A percentile compares a stretch with the other conserved stretches of the same genome.
Evolutionary conservation across 805 yeast genomes (phyloP).

Genomic region (Ogataea neopini): DNA sequence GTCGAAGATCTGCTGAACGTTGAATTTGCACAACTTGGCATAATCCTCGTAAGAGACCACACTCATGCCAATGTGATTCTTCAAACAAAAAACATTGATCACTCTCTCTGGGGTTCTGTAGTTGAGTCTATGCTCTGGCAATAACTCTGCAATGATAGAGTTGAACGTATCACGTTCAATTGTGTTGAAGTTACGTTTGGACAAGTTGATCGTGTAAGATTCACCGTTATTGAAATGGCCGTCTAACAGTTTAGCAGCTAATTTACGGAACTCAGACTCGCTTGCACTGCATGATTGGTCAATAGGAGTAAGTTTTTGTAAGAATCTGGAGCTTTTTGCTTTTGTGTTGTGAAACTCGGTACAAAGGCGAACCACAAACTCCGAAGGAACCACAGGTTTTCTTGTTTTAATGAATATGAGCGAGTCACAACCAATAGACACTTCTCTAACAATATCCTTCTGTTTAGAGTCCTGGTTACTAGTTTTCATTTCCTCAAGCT

Average conservation of each 20-base stretch:
- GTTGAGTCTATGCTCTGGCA: constrained; percentile 72
- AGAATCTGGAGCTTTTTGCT: constrained; percentile 63
- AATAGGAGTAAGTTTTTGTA: constrained; percentile 81
- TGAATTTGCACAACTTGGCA: constrained; percentile 63
- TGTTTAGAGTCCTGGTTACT: constrained; percentile 38
- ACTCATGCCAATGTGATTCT: constrained; percentile 84
- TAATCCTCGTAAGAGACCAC: constrained; percentile 62
- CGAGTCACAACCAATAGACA: constrained; percentile 76
- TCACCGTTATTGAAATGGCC: constrained; percentile 22
- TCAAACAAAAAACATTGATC: constrained; percentile 84
- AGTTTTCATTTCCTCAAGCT: constrained; percentile 61
- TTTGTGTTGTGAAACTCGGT: constrained; percentile 53
- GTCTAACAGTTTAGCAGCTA: constrained; percentile 32
- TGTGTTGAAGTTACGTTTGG: constrained; percentile 74
- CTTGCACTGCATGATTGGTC: constrained; percentile 73
- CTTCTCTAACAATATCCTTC: constrained; percentile 53
- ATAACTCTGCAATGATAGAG: constrained; percentile 44
- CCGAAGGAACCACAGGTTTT: constrained; percentile 76
- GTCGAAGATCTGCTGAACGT: constrained; percentile 79
- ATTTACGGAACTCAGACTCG: constrained; percentile 61
- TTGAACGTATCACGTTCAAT: constrained; percentile 74
- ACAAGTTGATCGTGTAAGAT: constrained; percentile 79
- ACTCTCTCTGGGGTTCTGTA: constrained; percentile 76
- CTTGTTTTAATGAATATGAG: constrained; percentile 81
- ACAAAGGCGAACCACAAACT: constrained; percentile 65